Evolutionary conservation across 371 early-diverging fungal species (phyloP).

Genomic region (Nematocida ausubeli): DNA sequence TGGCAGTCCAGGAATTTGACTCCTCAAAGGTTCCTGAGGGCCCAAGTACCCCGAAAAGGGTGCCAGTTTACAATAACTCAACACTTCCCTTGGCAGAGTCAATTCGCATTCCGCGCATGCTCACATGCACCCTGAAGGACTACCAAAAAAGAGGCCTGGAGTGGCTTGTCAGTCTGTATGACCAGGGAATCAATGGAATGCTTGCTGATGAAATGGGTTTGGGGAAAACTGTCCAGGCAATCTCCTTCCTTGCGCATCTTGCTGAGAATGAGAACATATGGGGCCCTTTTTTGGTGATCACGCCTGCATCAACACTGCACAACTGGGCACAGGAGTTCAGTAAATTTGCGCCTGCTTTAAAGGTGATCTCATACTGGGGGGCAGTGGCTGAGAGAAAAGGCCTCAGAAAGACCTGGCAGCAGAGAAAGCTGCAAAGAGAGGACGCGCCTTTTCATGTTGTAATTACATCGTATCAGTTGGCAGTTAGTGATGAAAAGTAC

Average conservation of each 20-base stretch:
- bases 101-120: conserved; percentile 47
- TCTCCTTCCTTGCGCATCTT: conserved; percentile 74
- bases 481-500: conserved; percentile 77
- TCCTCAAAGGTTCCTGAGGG: conserved; percentile 70
- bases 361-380: conserved; percentile 84
- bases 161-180: conserved; percentile 90
- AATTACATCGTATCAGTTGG: conserved; percentile 85
- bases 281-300: conserved; percentile 89
- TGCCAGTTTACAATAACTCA: conserved; percentile 50
- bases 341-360: conserved; percentile 80
- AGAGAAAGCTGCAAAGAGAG: conserved; percentile 71
- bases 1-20: conserved; percentile 72
- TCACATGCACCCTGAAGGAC: conserved; percentile 57
- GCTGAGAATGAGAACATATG: conserved; percentile 75
- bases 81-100: conserved; percentile 39
- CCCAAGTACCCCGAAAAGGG: conserved; percentile 33
- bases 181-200: conserved; percentile 92
- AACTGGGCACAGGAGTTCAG: conserved; percentile 92
- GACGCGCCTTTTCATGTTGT: conserved; percentile 83
- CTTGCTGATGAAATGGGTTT: conserved; percentile 93
- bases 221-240: conserved; percentile 89
- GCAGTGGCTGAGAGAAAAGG: conserved; percentile 78
- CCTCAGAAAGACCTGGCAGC: conserved; percentile 76
- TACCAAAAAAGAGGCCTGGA: conserved; percentile 92
- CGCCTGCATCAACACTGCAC: conserved; percentile 86